These are phyloP conservation scores for Fallopia convolvulus DNA, from an alignment of 148 eudicot genomes.

Conservation along the genomic window DNA sequence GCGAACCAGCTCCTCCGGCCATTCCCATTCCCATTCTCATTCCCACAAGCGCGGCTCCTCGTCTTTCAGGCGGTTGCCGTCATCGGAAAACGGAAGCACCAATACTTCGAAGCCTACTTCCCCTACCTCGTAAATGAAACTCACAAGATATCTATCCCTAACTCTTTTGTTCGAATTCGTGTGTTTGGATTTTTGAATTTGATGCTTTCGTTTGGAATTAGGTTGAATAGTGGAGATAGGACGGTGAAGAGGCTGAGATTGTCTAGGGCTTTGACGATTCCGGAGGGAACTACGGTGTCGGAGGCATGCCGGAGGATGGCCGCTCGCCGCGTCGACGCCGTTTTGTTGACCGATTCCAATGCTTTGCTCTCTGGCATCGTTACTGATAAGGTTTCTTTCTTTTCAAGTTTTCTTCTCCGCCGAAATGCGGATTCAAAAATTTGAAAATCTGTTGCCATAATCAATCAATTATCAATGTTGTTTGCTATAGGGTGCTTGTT, in stretches of 20 bases:
- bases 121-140: constrained; percentile 37
- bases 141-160: neutral
- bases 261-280: constrained; percentile 88
- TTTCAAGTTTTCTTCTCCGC: neutral
- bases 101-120: constrained; percentile 52
- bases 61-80: constrained; percentile 27
- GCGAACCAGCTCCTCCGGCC: constrained; percentile 34
- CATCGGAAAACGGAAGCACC: constrained; percentile 44
- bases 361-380: constrained; percentile 92
- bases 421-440: neutral
- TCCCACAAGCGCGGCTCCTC: constrained; percentile 27
- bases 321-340: constrained; percentile 82
- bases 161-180: neutral
- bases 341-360: constrained; percentile 85
- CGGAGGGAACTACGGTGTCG: constrained; percentile 82
- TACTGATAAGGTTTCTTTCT: constrained; percentile 63
- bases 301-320: constrained; percentile 99
- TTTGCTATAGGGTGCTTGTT: neutral
- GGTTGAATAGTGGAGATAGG: constrained; percentile 68
- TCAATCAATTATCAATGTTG: neutral
- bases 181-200: neutral
- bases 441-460: neutral
- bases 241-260: constrained; percentile 95
- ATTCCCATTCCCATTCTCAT: constrained; percentile 12
- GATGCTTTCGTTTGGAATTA: constrained; percentile 9